Conservation (phyloP, 805 yeast species). For the Lipomyces orientalis region DNA sequence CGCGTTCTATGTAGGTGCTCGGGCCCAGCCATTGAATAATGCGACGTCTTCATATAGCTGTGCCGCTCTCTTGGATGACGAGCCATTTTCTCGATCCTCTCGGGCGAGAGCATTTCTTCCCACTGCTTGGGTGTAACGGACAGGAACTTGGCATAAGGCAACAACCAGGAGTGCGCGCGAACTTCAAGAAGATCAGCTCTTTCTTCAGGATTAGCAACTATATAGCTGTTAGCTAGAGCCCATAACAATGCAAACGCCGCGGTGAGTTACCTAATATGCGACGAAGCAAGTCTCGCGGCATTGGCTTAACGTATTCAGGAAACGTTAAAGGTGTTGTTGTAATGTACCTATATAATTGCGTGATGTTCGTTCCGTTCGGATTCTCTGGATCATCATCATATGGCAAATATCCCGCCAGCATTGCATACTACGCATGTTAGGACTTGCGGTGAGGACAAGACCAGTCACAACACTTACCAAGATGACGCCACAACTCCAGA, state of each 20-base stretch:
- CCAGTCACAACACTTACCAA: constrained; percentile 44
- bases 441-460: background rate
- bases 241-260: constrained; percentile 40
- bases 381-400: constrained; percentile 97
- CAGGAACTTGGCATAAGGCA: constrained; percentile 80
- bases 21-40: constrained; percentile 16
- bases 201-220: constrained; percentile 78
- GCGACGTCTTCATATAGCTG: constrained; percentile 1
- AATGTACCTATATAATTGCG: constrained; percentile 86
- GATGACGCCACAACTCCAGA: constrained; percentile 97
- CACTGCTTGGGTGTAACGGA: constrained; percentile 88
- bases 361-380: constrained; percentile 95
- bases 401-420: constrained; percentile 96
- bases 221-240: background rate
- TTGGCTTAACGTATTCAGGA: constrained; percentile 89
- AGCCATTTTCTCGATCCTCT: background rate
- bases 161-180: constrained; percentile 84
- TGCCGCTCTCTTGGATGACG: constrained; percentile 17
- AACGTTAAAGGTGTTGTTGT: constrained; percentile 90
- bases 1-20: constrained; percentile 12
- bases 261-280: constrained; percentile 52
- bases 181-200: constrained; percentile 73
- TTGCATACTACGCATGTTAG: constrained; percentile 62
- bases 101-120: constrained; percentile 60
- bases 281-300: constrained; percentile 88